Conservation (phyloP, 768 basidiomycete species). For the Russula sp. region DNA sequence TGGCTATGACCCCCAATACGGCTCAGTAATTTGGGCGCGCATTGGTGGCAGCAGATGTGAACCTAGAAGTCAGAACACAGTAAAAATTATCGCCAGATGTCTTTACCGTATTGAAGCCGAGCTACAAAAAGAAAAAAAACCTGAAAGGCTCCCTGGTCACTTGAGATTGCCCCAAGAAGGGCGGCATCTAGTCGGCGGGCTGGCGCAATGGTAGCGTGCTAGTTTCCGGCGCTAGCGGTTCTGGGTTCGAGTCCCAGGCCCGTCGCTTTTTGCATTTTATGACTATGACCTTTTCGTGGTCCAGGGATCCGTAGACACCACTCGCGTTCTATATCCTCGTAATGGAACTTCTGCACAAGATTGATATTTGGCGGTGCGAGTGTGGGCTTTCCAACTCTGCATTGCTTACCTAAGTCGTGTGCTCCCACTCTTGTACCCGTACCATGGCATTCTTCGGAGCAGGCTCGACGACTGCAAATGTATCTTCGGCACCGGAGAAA, state of each 20-base stretch:
- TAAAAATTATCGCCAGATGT: no score
- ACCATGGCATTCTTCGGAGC: conserved; percentile 39
- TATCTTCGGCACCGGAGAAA: conserved; percentile 44
- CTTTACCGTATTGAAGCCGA: no score
- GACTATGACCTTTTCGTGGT: not conserved
- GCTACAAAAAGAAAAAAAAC: no score
- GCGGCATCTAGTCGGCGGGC: conserved; percentile 33
- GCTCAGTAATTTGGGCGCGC: no score
- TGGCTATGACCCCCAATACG: no score
- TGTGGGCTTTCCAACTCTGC: not conserved
- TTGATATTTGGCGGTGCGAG: not conserved
- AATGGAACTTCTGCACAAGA: not conserved
- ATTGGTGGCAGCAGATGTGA: no score
- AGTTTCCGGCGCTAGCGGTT: conserved; percentile 60
- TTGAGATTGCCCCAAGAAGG: not conserved
- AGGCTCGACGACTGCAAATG: conserved; percentile 30
- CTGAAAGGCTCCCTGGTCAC: not conserved
- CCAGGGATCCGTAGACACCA: not conserved
- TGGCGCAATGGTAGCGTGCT: conserved; percentile 61
- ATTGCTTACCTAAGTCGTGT: conserved; percentile 24
- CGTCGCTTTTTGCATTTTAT: conserved; percentile 35
- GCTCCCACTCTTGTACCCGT: not conserved
- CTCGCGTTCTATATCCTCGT: not conserved
- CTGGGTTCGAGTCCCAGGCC: conserved; percentile 59
- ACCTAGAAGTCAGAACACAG: no score